Evolutionary conservation across 2,329 filamentous ascomycete species (phyloP).

Genomic region (Orbilia blumenaviensis): DNA sequence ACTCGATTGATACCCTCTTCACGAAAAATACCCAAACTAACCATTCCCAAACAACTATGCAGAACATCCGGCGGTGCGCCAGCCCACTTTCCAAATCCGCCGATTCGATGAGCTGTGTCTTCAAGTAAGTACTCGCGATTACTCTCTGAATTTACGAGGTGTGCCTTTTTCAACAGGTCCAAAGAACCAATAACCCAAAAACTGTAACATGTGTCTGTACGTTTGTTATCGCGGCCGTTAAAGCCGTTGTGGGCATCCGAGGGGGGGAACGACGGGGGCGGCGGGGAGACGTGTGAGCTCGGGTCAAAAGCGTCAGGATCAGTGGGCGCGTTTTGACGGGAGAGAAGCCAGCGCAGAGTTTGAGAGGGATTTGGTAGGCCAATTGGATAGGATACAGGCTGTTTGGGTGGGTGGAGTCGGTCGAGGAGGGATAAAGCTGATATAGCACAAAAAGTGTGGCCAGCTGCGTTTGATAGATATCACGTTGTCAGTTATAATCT

Average conservation of each 20-base stretch:
- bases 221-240: constrained; percentile 90
- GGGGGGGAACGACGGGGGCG: constrained; percentile 18
- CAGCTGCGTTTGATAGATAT: constrained; percentile 70
- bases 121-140: constrained; percentile 82
- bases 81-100: constrained; percentile 80
- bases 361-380: constrained; percentile 62
- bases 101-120: constrained; percentile 85
- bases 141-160: constrained; percentile 69
- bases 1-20: constrained; percentile 75
- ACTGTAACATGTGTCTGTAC: constrained; percentile 91
- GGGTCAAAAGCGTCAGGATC: constrained; percentile 61
- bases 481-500: too few relatives aligned
- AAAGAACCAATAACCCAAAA: constrained; percentile 79
- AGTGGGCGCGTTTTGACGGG: constrained; percentile 65
- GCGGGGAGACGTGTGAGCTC: constrained; percentile 59
- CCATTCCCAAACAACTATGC: constrained; percentile 87
- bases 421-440: constrained; percentile 79
- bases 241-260: constrained; percentile 68
- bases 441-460: constrained; percentile 89
- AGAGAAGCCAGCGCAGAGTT: constrained; percentile 68
- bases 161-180: constrained; percentile 69
- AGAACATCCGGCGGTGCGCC: constrained; percentile 70
- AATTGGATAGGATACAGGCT: constrained; percentile 58
- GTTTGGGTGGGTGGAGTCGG: constrained; percentile 64
- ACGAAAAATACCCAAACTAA: constrained; percentile 77